Conservation (phyloP, 202 grass and related monocot genomes). For the Panicum hallii region DNA sequence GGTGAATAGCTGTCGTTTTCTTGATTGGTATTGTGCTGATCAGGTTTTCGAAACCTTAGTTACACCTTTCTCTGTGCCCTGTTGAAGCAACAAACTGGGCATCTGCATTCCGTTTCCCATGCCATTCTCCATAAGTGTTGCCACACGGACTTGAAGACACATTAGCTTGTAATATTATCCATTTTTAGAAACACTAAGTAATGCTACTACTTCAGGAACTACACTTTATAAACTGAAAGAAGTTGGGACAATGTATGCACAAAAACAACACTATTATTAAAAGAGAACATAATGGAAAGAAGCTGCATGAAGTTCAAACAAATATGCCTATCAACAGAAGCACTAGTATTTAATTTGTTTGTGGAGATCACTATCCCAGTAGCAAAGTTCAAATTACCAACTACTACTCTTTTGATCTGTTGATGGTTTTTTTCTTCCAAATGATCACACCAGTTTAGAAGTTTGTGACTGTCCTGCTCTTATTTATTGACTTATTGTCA, state of each 20-base stretch:
- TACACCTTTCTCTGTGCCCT: background rate
- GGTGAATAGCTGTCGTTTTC: background rate
- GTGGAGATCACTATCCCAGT: constrained; percentile 12
- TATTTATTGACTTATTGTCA: constrained; percentile 49
- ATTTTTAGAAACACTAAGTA: constrained; percentile 31
- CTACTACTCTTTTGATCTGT: constrained; percentile 30
- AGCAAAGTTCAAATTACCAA: constrained; percentile 26
- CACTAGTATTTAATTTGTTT: constrained; percentile 5
- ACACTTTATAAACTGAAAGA: background rate
- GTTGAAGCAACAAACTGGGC: background rate
- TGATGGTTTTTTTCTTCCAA: constrained; percentile 28
- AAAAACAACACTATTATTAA: background rate
- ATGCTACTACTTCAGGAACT: constrained; percentile 8
- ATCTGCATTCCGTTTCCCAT: constrained; percentile 28
- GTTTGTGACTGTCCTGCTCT: constrained; percentile 13
- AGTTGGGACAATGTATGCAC: too few relatives aligned
- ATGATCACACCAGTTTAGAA: constrained; percentile 5
- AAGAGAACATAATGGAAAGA: constrained; percentile 25
- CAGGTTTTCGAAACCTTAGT: background rate
- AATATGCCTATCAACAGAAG: constrained; percentile 22
- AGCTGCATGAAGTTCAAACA: constrained; percentile 32
- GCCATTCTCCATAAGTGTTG: constrained; percentile 11
- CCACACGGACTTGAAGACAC: constrained; percentile 30
- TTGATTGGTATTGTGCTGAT: background rate
- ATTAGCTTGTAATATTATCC: constrained; percentile 29